These are phyloP conservation scores for Quercus parvula DNA, from an alignment of 306 rosid species.

Conservation along the genomic window DNA sequence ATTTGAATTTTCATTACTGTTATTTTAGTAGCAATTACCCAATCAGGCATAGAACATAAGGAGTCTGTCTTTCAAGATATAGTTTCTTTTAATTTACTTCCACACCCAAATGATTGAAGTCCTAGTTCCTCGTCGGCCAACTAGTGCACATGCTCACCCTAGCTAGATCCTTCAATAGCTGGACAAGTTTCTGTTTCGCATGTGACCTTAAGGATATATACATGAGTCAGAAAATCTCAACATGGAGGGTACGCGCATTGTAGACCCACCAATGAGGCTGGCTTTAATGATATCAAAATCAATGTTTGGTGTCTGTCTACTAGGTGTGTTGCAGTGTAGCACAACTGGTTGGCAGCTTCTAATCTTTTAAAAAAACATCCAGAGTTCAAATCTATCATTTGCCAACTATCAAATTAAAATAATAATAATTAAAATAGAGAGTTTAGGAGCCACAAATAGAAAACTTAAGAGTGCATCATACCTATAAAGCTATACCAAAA, in stretches of 20 bases:
- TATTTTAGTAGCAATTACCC: too few species aligned
- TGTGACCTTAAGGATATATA: not conserved
- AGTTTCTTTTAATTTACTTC: not conserved
- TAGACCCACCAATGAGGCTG: not conserved
- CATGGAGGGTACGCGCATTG: not conserved
- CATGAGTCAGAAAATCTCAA: not conserved
- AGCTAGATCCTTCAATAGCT: not conserved
- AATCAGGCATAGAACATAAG: too few species aligned
- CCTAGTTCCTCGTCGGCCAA: not conserved
- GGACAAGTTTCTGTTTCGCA: not conserved
- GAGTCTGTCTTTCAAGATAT: not conserved
- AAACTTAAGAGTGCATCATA: too few species aligned
- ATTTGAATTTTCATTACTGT: too few species aligned
- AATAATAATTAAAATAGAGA: too few species aligned
- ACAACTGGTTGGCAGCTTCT: too few species aligned
- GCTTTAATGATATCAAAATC: not conserved
- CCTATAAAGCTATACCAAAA: too few species aligned
- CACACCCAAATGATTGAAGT: not conserved
- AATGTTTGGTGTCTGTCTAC: not conserved
- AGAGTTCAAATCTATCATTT: accelerated
- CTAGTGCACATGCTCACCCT: not conserved
- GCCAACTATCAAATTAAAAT: too few species aligned
- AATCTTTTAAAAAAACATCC: too few species aligned
- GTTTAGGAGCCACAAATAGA: too few species aligned
- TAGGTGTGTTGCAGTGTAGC: not conserved